Evolutionary conservation across 1,139 yeast species (phyloP).

Genomic region (Taphrina deformans): DNA sequence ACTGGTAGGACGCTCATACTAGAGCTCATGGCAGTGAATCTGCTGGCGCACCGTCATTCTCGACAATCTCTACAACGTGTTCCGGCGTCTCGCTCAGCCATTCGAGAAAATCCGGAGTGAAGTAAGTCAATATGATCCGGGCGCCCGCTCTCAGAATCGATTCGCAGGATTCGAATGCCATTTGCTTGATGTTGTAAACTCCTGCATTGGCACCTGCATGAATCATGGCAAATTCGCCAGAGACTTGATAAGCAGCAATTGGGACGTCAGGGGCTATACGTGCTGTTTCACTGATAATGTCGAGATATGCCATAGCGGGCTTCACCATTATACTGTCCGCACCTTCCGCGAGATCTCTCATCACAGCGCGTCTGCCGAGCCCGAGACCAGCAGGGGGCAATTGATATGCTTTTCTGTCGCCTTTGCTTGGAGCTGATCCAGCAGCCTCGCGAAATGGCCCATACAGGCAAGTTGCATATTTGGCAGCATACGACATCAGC

Average conservation of each 20-base stretch:
- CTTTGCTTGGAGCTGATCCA: conserved; percentile 82
- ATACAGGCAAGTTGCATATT: conserved; percentile 83
- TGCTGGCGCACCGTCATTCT: conserved; percentile 23
- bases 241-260: conserved; percentile 90
- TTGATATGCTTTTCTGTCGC: conserved; percentile 91
- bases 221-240: conserved; percentile 97
- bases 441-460: conserved; percentile 99
- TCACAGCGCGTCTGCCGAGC: conserved; percentile 85
- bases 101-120: conserved; percentile 92
- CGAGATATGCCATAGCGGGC: conserved; percentile 96
- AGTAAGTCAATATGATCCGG: conserved; percentile 81
- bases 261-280: conserved; percentile 81
- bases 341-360: conserved; percentile 86
- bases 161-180: conserved; percentile 89
- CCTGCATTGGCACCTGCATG: conserved; percentile 99
- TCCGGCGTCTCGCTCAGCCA: conserved; percentile 56
- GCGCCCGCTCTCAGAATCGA: conserved; percentile 98
- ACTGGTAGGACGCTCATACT: no score
- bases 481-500: conserved; percentile 92
- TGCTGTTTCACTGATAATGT: conserved; percentile 83
- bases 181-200: conserved; percentile 77
- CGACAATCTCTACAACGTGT: conserved; percentile 22
- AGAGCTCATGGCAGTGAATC: conserved; percentile 17
- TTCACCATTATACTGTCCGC: conserved; percentile 93
- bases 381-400: conserved; percentile 93